Base-by-base conservation (phyloP, 2,329 filamentous ascomycete genomes). In the Arthrobotrys pseudoclavata region DNA sequence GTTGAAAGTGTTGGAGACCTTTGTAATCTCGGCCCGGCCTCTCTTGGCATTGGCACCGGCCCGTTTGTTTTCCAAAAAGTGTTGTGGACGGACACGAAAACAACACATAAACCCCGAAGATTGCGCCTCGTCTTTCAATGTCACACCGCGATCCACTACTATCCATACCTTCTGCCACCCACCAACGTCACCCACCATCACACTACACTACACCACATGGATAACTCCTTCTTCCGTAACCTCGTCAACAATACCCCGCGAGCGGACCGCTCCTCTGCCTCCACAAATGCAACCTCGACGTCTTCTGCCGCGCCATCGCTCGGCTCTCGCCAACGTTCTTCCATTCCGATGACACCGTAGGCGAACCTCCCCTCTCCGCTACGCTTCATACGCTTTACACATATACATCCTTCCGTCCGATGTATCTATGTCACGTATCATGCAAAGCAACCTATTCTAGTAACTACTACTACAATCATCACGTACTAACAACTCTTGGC, bases 341-440 rank as follows among this genome's bases (percentile, higher is more conserved):
- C 89, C 84, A 95, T 97, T 79, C 93, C 93, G 70, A 97, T 97
- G 95, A 97, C 95, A 57, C 95, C 95, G 91, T 94, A 87, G 81
- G 90, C 86, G 53, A 71, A 68, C 55, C 15, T 62, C 52, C 50
- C 22, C 62, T 40, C 20, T 34, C 61, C n/a, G 37, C 52, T 40
- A 10, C n/a, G n/a, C 3, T 31, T 55, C 26, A 31, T n/a, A n/a
- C 29, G 29, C 12, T 40, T 18, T 57, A 12, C 9, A 2, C 24
- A 13, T 22, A 18, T 57, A 37, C 9, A 47, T 34, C 62, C 47
- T 37, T 53, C 47, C 18, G 34, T 42, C 55, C 55, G 31, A 42
- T 12, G 31, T 60, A n/a, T 60, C 34, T 12, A 24, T 60, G 20
- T 24, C 31, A n/a, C 53, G 45, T 45, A 67, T 20, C n/a, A 42